Base-by-base conservation (phyloP, 2,329 filamentous ascomycete species). In the Canariomyces notabilis region DNA sequence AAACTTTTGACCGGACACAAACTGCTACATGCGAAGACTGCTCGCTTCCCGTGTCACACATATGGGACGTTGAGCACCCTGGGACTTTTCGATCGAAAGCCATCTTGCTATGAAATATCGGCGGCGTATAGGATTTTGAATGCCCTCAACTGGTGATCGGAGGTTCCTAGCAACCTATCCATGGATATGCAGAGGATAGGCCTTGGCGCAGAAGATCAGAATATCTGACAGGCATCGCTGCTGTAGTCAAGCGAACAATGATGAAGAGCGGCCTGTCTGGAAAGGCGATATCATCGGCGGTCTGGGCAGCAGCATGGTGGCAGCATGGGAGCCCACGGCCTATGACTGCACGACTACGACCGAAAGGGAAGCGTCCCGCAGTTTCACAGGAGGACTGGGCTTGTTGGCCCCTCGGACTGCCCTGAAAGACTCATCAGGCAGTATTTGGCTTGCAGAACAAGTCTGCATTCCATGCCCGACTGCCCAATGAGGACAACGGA, bases 291-390 rank as follows among this genome's bases (percentile, higher is more conserved):
- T 44, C 36, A 15, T 35, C 40, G 26, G n/a, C 23, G 15, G 23
- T 33, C 21, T 37, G 35, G 41, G 23, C 44, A 23, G 34, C 23
- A 40, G 31, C 26, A 36, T 12, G 21, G 26, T 41, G 34, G 40
- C 37, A 44, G 34, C 41, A 22, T 26, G 18, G 22, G 38, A 33
- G 39, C 31, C 22, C 18, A 35, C 50, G 49, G 34, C 41, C 40
- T 52, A 58, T 59, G 56, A 60, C 55, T 59, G 54, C 47, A 52
- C 43, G 50, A 50, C 44, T 50, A 51, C 18, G 37, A 23, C 36
- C 22, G 16, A 19, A 37, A 34, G 32, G 29, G 32, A 42, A 35
- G 26, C n/a, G n/a, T n/a, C n/a, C n/a, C n/a, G n/a, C n/a, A n/a
- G n/a, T n/a, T n/a, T n/a, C n/a, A n/a, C n/a, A n/a, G 36, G 29